These are phyloP conservation scores for Clarireedia sp. DNA, from an alignment of 2,329 filamentous ascomycete species.

Conservation along the genomic window DNA sequence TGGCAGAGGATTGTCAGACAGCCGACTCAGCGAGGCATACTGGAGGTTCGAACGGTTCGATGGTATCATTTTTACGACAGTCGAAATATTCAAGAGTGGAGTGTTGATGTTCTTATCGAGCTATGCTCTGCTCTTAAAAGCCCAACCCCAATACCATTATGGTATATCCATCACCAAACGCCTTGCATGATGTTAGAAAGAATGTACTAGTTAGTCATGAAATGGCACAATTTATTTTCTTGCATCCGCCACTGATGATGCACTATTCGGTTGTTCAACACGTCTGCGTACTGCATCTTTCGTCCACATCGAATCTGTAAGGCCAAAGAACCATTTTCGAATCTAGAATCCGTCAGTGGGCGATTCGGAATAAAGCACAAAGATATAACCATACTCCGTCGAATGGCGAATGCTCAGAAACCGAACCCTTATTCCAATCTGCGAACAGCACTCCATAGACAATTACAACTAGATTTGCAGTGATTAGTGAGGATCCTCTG, in stretches of 20 bases:
- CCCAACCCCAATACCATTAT: not conserved
- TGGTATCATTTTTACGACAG: no score
- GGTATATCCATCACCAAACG: constrained; percentile 5
- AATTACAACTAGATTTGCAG: constrained; percentile 37
- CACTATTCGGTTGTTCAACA: constrained; percentile 13
- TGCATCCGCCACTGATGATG: constrained; percentile 16
- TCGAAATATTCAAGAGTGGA: not conserved
- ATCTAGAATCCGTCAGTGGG: constrained; percentile 28
- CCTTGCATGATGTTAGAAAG: constrained; percentile 4
- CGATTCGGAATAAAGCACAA: no score
- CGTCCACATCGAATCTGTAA: constrained; percentile 30
- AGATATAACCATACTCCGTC: constrained; percentile 37
- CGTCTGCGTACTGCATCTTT: constrained; percentile 21
- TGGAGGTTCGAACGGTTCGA: no score
- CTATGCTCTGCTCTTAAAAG: not conserved
- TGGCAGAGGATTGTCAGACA: no score
- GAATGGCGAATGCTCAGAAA: constrained; percentile 37
- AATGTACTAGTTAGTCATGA: not conserved
- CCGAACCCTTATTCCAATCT: constrained; percentile 41
- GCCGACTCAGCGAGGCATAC: no score
- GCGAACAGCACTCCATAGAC: constrained; percentile 54
- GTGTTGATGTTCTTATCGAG: not conserved
- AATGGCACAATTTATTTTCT: constrained; percentile 9
- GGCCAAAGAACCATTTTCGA: constrained; percentile 34
- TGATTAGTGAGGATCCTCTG: not conserved